Conservation (phyloP, 2,329 filamentous ascomycete genomes). For the Pleurostoma richardsiae region DNA sequence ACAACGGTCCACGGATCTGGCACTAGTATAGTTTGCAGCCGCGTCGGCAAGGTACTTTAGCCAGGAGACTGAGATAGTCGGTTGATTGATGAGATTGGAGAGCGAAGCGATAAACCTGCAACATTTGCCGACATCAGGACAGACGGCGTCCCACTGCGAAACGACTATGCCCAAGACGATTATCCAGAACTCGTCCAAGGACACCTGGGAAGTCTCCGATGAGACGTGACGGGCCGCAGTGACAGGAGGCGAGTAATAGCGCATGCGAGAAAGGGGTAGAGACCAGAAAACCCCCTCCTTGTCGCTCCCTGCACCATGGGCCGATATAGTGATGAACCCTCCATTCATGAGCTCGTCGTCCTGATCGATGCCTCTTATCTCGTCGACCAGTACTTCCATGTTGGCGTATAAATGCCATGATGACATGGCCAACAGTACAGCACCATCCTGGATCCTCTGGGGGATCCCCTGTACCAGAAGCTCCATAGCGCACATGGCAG, state of each 20-base stretch:
- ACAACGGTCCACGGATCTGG: too few relatives aligned
- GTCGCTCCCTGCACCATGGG: background rate
- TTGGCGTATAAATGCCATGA: conserved; percentile 30
- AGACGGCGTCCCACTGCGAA: too few relatives aligned
- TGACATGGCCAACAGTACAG: conserved; percentile 20
- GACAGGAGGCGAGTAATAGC: background rate
- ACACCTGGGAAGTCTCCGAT: too few relatives aligned
- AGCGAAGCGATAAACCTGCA: too few relatives aligned
- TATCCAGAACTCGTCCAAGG: too few relatives aligned
- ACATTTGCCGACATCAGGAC: too few relatives aligned
- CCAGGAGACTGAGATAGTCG: too few relatives aligned
- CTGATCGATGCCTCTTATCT: background rate
- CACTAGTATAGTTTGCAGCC: too few relatives aligned
- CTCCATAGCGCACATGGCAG: conserved; percentile 18
- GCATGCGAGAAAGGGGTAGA: background rate
- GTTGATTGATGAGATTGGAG: too few relatives aligned
- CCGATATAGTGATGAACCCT: background rate
- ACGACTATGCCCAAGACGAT: too few relatives aligned
- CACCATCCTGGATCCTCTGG: conserved; percentile 14
- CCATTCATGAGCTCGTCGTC: background rate
- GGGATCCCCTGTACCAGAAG: conserved; percentile 19
- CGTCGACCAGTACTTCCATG: conserved; percentile 9
- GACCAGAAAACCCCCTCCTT: background rate
- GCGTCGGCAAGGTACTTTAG: too few relatives aligned
- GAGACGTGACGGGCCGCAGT: too few relatives aligned